Percentiles rank a stretch among this genome's conserved stretches.
These are phyloP conservation scores for Elaeis oleifera DNA, from an alignment of 202 grass and related monocot species.

Conservation along the genomic window DNA sequence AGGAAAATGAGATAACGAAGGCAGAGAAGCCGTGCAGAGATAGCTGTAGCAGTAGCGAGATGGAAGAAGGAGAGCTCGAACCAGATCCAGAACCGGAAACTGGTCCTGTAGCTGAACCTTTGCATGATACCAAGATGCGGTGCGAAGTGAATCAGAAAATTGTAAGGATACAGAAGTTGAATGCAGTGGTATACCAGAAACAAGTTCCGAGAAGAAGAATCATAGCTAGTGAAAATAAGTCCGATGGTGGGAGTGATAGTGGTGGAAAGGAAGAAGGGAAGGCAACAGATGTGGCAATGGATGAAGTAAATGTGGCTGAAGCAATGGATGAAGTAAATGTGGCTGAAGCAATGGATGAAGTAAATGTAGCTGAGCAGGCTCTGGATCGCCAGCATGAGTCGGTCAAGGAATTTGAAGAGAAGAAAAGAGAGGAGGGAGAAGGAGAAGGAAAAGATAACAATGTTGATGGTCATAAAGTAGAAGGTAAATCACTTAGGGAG, in stretches of 20 bases:
- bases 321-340: too few species aligned
- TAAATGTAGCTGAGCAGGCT: too few species aligned
- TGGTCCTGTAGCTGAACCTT: slow-evolving; percentile 3
- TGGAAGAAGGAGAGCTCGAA: slow-evolving; percentile 91
- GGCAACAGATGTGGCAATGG: too few species aligned
- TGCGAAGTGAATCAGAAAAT: slow-evolving; percentile 22
- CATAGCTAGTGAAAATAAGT: neutral
- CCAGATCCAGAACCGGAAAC: slow-evolving; percentile 42
- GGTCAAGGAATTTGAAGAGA: slow-evolving; percentile 1
- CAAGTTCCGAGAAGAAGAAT: slow-evolving; percentile 9
- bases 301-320: too few species aligned
- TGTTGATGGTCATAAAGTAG: slow-evolving; percentile 23
- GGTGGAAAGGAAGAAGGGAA: too few species aligned
- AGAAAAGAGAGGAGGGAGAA: slow-evolving; percentile 5
- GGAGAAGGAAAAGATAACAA: slow-evolving; percentile 5
- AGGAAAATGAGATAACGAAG: slow-evolving; percentile 35
- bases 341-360: too few species aligned
- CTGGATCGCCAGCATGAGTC: too few species aligned
- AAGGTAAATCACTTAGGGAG: slow-evolving; percentile 4
- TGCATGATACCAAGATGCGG: slow-evolving; percentile 16
- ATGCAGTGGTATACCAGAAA: slow-evolving; percentile 3
- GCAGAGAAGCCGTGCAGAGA: slow-evolving; percentile 36
- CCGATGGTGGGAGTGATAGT: slow-evolving; percentile 5
- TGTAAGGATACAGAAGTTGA: slow-evolving; percentile 21
- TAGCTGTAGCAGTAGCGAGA: slow-evolving; percentile 33